These are phyloP conservation scores for Ilex paraguariensis DNA, from an alignment of 305 asterid species.

Conservation along the genomic window DNA sequence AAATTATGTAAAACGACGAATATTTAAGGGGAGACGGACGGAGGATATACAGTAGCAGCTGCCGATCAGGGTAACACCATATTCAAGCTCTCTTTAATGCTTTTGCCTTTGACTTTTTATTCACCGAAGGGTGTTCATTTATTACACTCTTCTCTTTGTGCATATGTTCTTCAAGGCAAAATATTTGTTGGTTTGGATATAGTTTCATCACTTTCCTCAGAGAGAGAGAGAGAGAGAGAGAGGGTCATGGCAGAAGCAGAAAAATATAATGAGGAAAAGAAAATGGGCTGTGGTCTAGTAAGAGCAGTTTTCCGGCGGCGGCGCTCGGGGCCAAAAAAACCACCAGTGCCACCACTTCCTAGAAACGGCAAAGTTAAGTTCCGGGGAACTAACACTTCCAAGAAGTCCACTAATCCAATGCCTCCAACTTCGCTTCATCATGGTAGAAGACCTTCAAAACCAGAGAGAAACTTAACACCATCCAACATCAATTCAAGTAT, in stretches of 20 bases:
- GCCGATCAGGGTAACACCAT: slow-evolving; percentile 26
- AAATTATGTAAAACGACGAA: too few relatives aligned
- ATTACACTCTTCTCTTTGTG: background rate
- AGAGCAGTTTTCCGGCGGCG: slow-evolving; percentile 31
- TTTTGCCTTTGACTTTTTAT: background rate
- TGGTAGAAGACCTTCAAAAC: slow-evolving; percentile 11
- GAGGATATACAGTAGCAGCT: too few relatives aligned
- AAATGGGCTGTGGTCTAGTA: slow-evolving; percentile 53
- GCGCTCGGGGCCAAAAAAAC: slow-evolving; percentile 22
- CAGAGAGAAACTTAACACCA: slow-evolving; percentile 23
- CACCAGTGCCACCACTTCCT: slow-evolving; percentile 13
- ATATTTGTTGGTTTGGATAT: background rate
- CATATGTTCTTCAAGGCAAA: background rate
- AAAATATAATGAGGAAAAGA: slow-evolving; percentile 20
- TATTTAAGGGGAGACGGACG: too few relatives aligned
- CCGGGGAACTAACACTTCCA: slow-evolving; percentile 1
- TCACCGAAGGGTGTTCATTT: background rate
- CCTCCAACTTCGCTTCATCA: slow-evolving; percentile 11
- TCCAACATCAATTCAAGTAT: slow-evolving; percentile 22
- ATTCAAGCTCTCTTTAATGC: slow-evolving; percentile 24
- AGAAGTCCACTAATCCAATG: slow-evolving; percentile 12
- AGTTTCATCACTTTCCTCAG: background rate
- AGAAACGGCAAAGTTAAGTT: background rate
- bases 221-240: background rate
- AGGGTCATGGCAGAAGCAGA: slow-evolving; percentile 31